A percentile compares a stretch with the other conserved stretches of the same genome.
Conservation (phyloP, 2,329 filamentous ascomycete species). For the Ramularia endophylla region DNA sequence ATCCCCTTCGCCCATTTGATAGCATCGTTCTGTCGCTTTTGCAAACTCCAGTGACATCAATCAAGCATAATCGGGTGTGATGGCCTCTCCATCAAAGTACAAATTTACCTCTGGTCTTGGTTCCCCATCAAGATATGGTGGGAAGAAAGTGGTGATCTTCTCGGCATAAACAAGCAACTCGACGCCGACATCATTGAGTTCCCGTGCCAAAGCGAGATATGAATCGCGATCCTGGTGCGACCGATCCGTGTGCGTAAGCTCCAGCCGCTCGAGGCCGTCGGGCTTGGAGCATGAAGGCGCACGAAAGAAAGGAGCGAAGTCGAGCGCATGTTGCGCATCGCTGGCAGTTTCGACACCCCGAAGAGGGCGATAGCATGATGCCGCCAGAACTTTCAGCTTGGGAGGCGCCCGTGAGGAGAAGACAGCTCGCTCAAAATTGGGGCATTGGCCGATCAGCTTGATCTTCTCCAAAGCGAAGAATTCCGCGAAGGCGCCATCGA, state of each 20-base stretch:
- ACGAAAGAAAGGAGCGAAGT: slow-evolving; percentile 6
- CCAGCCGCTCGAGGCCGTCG: slow-evolving; percentile 1
- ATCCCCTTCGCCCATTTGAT: no score
- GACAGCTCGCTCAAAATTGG: slow-evolving; percentile 19
- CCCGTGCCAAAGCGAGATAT: slow-evolving; percentile 2
- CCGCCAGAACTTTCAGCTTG: slow-evolving; percentile 10
- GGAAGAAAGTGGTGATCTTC: slow-evolving; percentile 12
- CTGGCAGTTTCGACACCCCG: no score
- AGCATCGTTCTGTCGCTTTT: no score
- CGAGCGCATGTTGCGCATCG: slow-evolving; percentile 13
- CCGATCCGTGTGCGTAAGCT: not conserved
- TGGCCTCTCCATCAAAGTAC: no score
- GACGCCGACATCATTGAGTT: slow-evolving; percentile 5
- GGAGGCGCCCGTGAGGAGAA: slow-evolving; percentile 16
- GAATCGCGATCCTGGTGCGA: slow-evolving; percentile 5
- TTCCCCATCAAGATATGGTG: slow-evolving; percentile 19
- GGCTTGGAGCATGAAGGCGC: slow-evolving; percentile 7
- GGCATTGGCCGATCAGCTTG: slow-evolving; percentile 13
- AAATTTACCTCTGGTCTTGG: slow-evolving; percentile 5
- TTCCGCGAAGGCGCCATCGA: slow-evolving; percentile 15
- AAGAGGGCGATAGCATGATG: slow-evolving; percentile 8
- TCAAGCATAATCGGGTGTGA: no score
- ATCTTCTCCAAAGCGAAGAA: slow-evolving; percentile 14
- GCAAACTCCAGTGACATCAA: no score
- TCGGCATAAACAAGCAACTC: slow-evolving; percentile 7